Percentiles rank a stretch among this genome's conserved stretches.
Conservation (phyloP, 2,329 filamentous ascomycete species). For the Kalaharituber pfeilii region DNA sequence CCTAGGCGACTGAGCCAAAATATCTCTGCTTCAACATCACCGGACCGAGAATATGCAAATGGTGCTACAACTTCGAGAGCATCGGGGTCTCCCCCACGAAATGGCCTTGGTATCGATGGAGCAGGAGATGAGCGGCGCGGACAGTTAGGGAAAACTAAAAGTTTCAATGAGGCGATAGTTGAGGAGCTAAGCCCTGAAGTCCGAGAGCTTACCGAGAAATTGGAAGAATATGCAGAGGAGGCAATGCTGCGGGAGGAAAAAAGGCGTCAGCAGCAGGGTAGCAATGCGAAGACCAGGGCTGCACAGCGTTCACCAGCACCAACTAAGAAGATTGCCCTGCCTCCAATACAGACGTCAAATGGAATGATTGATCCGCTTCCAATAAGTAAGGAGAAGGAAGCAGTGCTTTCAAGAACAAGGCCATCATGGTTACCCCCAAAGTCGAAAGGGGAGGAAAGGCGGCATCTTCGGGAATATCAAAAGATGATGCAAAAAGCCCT, state of each 20-base stretch:
- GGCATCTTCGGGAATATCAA: slow-evolving; percentile 71
- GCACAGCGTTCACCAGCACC: slow-evolving; percentile 21
- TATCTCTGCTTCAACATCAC: slow-evolving; percentile 38
- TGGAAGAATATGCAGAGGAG: slow-evolving; percentile 62
- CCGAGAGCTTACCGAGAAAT: slow-evolving; percentile 55
- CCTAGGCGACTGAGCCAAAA: slow-evolving; percentile 37
- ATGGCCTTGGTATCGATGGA: slow-evolving; percentile 8
- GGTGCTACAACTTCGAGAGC: slow-evolving; percentile 3
- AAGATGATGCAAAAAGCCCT: slow-evolving; percentile 51
- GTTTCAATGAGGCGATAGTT: slow-evolving; percentile 53
- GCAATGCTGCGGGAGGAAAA: slow-evolving; percentile 34
- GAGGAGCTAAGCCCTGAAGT: slow-evolving; percentile 53
- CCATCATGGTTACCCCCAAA: slow-evolving; percentile 77
- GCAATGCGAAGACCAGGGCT: slow-evolving; percentile 10
- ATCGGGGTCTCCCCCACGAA: slow-evolving; percentile 29
- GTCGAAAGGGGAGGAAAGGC: slow-evolving; percentile 75
- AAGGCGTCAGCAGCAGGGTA: slow-evolving; percentile 27
- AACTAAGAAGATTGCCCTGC: slow-evolving; percentile 28
- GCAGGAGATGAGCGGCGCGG: slow-evolving; percentile 15
- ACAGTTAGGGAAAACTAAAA: slow-evolving; percentile 43
- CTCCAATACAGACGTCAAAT: slow-evolving; percentile 52
- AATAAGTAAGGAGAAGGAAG: slow-evolving; percentile 73
- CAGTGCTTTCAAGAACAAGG: slow-evolving; percentile 60
- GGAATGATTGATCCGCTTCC: slow-evolving; percentile 73
- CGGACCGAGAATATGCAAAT: slow-evolving; percentile 31